phyloP scores from a whole-genome alignment of 805 yeast genomes.

The Candida michaelii region DNA sequence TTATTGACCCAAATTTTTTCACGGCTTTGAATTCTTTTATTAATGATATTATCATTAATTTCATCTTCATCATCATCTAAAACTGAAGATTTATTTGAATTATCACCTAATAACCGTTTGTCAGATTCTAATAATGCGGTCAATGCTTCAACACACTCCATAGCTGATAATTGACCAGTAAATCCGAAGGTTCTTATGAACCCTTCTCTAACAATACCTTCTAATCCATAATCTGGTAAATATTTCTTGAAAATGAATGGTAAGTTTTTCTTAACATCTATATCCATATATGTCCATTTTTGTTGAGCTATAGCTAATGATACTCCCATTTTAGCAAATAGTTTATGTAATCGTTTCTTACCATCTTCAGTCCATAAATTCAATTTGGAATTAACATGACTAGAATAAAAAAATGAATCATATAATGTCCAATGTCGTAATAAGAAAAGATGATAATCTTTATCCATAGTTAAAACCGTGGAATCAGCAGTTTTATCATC shows the following conservation, averaged over 20 bases:
- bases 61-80: conserved; percentile 21
- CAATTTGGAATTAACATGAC: conserved; percentile 84
- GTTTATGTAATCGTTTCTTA: conserved; percentile 75
- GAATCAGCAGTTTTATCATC: conserved; percentile 38
- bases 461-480: conserved; percentile 60
- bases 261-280: conserved; percentile 70
- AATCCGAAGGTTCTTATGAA: conserved; percentile 85
- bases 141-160: conserved; percentile 88
- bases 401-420: conserved; percentile 87
- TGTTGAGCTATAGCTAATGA: conserved; percentile 86
- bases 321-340: conserved; percentile 96
- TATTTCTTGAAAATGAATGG: conserved; percentile 68
- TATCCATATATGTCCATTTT: conserved; percentile 88
- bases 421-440: conserved; percentile 92
- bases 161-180: conserved; percentile 83
- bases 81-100: conserved; percentile 16
- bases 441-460: conserved; percentile 82
- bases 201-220: conserved; percentile 81
- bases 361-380: conserved; percentile 93
- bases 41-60: conserved; percentile 20
- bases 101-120: conserved; percentile 24
- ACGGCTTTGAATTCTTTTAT: conserved; percentile 35
- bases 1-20: conserved; percentile 74
- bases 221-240: conserved; percentile 73
- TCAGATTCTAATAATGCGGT: conserved; percentile 81